Conservation (phyloP, 2,329 filamentous ascomycete genomes). For the Talaromyces atroroseus region DNA sequence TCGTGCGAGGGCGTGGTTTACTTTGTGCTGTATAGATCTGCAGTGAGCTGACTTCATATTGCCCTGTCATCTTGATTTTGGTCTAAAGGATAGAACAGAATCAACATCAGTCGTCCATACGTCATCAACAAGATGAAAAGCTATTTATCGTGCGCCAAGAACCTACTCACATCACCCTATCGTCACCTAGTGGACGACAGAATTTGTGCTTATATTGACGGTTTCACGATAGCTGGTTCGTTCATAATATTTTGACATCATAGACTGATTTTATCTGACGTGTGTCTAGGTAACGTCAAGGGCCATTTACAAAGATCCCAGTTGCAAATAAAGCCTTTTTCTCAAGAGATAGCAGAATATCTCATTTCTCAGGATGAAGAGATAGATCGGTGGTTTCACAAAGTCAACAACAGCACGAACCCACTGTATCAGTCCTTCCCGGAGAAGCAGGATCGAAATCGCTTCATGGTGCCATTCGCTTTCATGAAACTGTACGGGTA, state of each 20-base stretch:
- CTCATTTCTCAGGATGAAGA: constrained; percentile 1
- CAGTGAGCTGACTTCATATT: not conserved
- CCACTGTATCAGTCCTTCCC: constrained; percentile 1
- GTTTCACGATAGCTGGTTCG: not conserved
- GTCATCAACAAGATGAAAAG: not conserved
- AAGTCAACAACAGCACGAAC: not conserved
- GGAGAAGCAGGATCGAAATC: not conserved
- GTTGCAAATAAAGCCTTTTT: not conserved
- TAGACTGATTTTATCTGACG: not conserved
- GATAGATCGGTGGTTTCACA: constrained; percentile 1
- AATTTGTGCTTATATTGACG: constrained; percentile 1
- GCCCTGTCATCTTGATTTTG: not conserved
- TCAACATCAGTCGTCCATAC: constrained; percentile 1
- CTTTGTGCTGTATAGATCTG: not conserved
- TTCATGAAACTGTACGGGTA: constrained; percentile 2
- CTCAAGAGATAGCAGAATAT: not conserved
- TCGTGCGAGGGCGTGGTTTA: constrained; percentile 1
- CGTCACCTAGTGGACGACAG: not conserved
- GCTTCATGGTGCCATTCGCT: not conserved
- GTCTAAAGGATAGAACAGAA: not conserved
- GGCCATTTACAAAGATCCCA: not conserved
- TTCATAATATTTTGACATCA: not conserved
- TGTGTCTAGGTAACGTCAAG: constrained; percentile 1
- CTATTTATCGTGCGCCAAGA: not conserved
- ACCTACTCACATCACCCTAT: not conserved